Percentiles rank a stretch among this genome's conserved stretches.
Evolutionary conservation across 108 stramenopile species (phyloP).

Genomic region (Cyclotella cryptica): DNA sequence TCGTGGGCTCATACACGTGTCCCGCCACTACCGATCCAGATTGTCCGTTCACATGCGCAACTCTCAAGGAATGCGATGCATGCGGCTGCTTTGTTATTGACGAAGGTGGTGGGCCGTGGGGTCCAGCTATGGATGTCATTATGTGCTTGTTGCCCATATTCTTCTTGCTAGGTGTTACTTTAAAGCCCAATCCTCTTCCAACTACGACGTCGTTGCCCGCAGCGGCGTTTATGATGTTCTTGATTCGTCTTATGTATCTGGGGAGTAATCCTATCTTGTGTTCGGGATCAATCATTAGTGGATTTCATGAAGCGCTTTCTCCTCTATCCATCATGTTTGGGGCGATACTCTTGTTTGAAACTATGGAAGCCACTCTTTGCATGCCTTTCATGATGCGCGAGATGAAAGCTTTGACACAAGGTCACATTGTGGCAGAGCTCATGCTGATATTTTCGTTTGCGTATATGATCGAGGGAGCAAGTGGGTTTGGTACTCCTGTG

Average conservation of each 20-base stretch:
- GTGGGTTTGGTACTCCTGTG: slow-evolving; percentile 75
- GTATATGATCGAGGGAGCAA: slow-evolving; percentile 72
- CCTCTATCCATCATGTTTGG: slow-evolving; percentile 67
- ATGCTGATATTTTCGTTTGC: slow-evolving; percentile 68
- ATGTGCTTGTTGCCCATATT: slow-evolving; percentile 65
- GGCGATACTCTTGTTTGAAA: slow-evolving; percentile 68
- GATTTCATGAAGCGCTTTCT: slow-evolving; percentile 62
- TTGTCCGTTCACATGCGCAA: slow-evolving; percentile 35
- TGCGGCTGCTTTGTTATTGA: slow-evolving; percentile 53
- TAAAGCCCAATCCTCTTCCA: slow-evolving; percentile 53
- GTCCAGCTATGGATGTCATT: slow-evolving; percentile 65
- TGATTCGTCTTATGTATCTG: slow-evolving; percentile 66
- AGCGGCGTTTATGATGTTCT: slow-evolving; percentile 62
- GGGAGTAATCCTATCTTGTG: slow-evolving; percentile 56
- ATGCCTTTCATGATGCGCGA: slow-evolving; percentile 80
- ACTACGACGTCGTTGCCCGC: slow-evolving; percentile 60
- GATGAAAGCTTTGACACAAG: slow-evolving; percentile 67
- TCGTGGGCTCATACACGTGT: slow-evolving; percentile 27
- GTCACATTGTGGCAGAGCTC: slow-evolving; percentile 64
- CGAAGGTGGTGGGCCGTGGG: slow-evolving; percentile 58
- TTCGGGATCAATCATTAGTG: slow-evolving; percentile 53
- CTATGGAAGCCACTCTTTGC: slow-evolving; percentile 70
- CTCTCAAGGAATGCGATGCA: slow-evolving; percentile 46
- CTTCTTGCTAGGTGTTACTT: slow-evolving; percentile 53
- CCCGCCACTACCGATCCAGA: slow-evolving; percentile 19